A percentile compares a stretch with the other conserved stretches of the same genome.
Conservation (phyloP, 371 early-diverging fungal species). For the Pancytospora philotis region DNA sequence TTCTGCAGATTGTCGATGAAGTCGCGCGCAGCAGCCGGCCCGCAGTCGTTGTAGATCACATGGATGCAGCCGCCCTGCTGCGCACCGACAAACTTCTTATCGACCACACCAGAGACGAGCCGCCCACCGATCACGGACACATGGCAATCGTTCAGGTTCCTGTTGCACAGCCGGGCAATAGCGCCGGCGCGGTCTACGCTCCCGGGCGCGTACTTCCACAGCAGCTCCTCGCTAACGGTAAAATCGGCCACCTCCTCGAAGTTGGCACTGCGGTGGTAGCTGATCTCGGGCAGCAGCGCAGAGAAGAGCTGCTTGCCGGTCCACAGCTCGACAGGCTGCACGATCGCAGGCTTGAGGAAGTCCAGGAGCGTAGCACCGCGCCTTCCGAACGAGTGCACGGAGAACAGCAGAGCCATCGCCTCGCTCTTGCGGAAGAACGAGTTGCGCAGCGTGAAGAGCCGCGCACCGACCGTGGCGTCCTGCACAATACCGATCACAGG, state of each 20-base stretch:
- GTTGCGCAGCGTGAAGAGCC: constrained; percentile 87
- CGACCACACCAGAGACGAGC: constrained; percentile 79
- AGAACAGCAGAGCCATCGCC: constrained; percentile 69
- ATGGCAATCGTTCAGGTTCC: constrained; percentile 43
- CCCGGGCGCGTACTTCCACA: neutral
- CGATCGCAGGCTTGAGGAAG: constrained; percentile 67
- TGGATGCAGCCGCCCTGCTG: constrained; percentile 83
- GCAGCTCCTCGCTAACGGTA: neutral
- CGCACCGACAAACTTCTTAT: constrained; percentile 89
- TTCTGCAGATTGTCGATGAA: constrained; percentile 88
- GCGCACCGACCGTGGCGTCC: constrained; percentile 87
- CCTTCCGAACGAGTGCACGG: constrained; percentile 68
- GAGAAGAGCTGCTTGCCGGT: constrained; percentile 92
- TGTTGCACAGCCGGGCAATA: constrained; percentile 6
- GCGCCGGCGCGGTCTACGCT: too few relatives aligned
- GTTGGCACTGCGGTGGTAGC: constrained; percentile 64
- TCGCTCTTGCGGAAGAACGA: constrained; percentile 74
- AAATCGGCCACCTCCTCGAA: neutral
- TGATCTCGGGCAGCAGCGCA: constrained; percentile 72
- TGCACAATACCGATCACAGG: constrained; percentile 99
- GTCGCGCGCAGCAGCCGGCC: constrained; percentile 71
- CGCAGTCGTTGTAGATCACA: constrained; percentile 83
- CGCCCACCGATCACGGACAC: constrained; percentile 86
- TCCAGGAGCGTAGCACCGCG: constrained; percentile 68
- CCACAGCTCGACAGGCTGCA: constrained; percentile 88